Base-by-base conservation (phyloP, 2,329 filamentous ascomycete species). In the Chalaropsis thielavioides region DNA sequence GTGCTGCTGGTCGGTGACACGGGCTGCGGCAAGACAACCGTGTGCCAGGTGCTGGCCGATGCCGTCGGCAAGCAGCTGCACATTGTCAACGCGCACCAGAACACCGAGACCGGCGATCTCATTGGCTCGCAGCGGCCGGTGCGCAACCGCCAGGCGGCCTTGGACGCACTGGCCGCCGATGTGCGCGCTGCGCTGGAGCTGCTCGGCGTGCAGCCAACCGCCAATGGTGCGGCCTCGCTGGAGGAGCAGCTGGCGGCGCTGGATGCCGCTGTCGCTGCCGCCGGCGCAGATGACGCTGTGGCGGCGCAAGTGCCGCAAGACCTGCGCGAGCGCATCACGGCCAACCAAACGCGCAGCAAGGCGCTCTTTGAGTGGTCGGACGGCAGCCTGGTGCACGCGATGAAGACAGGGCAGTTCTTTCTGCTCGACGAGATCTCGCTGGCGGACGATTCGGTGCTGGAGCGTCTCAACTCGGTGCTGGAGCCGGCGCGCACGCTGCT, bases 341-440 rank as follows among this genome's bases (percentile, higher is more conserved):
- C 74, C 1, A 78, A 79, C 38, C 78, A 78, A 65, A 79, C 81
- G 15, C 87, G 90, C 70, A 85, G 84, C 71, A 91, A 91, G 69
- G 89, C 92, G 2, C 78, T 99, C 0, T 99, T 99, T 65, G 92
- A 97, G 75, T 99, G 94, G 94, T 87, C 85, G 0, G 94, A 99
- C 72, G 94, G 94, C 65, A 95, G 89, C 72, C 81, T 99, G 1
- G 90, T 99, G 0, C 86, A 94, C 69, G 90, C 95, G 0, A 96
- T 99, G 92, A 90, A 88, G 73, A 81, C 83, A 24, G 94, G 92
- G 0, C 83, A 91, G 69, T 91, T 90, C 72, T 99, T 99, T 75
- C 80, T 99, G 24, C 84, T 99, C 0, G 94, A 99, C 70, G 95
- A 99, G 72, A 97, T 99, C 41, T 99, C 95, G 6, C 82, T 99